Conservation (phyloP, 2,329 filamentous ascomycete genomes). For the Colletotrichum trifolii region DNA sequence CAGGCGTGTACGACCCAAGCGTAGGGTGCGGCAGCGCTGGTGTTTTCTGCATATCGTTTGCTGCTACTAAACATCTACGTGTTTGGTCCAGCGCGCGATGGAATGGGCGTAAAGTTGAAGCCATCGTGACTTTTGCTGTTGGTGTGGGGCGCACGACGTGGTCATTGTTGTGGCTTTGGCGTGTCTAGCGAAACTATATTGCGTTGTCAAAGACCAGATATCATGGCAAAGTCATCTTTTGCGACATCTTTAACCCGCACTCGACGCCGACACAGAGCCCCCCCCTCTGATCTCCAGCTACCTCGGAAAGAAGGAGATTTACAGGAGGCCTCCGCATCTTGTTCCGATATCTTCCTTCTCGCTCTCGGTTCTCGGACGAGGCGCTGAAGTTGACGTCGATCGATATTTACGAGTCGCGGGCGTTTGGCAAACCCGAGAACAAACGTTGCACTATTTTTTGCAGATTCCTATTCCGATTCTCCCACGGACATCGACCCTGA, state of each 20-base stretch:
- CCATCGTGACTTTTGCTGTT: constrained; percentile 24
- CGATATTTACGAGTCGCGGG: constrained; percentile 18
- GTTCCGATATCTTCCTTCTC: neutral
- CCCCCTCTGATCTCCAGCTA: neutral
- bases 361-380: neutral
- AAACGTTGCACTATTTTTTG: neutral
- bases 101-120: constrained; percentile 26
- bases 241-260: neutral
- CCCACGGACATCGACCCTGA: constrained; percentile 16
- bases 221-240: too few species aligned
- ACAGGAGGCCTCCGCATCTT: constrained; percentile 11
- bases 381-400: constrained; percentile 1
- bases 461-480: neutral
- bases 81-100: neutral
- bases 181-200: neutral
- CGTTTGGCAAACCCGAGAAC: neutral
- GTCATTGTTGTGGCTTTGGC: neutral
- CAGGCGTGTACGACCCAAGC: neutral
- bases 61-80: too few species aligned
- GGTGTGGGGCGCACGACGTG: constrained; percentile 14
- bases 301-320: neutral
- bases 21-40: neutral
- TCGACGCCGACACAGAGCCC: neutral
- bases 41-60: neutral
- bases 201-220: too few species aligned